A percentile compares a stretch with the other conserved stretches of the same genome.
phyloP scores from a whole-genome alignment of 2,329 filamentous ascomycete species.

The Neophaeococcomyces aloes region DNA sequence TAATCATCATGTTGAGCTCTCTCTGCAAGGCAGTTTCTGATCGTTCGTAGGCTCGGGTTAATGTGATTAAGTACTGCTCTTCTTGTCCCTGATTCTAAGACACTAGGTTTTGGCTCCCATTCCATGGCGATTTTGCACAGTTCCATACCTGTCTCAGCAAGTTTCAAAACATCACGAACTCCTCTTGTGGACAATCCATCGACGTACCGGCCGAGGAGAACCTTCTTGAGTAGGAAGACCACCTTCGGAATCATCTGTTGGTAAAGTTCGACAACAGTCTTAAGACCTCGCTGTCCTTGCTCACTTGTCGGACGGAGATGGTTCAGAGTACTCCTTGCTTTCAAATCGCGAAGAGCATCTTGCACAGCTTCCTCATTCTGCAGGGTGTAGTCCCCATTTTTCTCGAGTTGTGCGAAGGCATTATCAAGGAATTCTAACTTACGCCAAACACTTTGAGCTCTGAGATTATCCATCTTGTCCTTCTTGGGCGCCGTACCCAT shows the following conservation, averaged over 20 bases:
- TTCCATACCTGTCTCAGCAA: neutral
- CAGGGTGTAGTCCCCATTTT: neutral
- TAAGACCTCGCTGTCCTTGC: conserved; percentile 2
- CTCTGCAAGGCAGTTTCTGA: neutral
- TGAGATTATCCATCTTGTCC: conserved; percentile 6
- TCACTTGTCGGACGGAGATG: neutral
- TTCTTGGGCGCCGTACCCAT: conserved; percentile 8
- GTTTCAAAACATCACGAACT: neutral
- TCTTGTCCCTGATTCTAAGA: neutral
- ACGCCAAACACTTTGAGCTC: conserved; percentile 10
- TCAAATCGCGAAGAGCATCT: conserved; percentile 3
- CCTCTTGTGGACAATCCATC: neutral
- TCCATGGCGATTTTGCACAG: neutral
- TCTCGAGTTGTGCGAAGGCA: neutral
- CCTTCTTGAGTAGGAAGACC: conserved; percentile 11
- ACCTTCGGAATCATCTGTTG: conserved; percentile 15
- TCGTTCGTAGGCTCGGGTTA: neutral
- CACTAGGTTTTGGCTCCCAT: conserved; percentile 4
- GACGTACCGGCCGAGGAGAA: conserved; percentile 10
- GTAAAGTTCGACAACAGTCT: conserved; percentile 15
- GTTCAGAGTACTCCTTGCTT: neutral
- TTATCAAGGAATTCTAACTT: neutral
- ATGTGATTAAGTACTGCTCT: neutral
- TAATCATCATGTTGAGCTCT: neutral
- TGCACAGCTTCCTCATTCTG: neutral